These are phyloP conservation scores for Tetraselmis striata DNA, from an alignment of 139 green algal species.

Conservation along the genomic window DNA sequence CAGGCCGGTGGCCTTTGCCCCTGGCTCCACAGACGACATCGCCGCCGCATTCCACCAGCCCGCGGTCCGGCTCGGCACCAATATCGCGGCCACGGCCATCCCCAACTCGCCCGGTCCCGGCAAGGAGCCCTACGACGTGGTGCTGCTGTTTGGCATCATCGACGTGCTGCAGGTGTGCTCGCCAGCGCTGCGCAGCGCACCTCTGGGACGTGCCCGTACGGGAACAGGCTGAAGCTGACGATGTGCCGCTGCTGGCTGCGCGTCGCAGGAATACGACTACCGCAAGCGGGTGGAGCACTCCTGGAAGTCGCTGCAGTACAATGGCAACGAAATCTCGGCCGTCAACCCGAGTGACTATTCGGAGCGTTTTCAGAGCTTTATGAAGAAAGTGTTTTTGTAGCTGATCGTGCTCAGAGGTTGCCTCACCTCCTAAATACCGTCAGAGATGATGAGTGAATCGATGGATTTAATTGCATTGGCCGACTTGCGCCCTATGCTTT, in stretches of 20 bases:
- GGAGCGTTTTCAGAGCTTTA: constrained; percentile 66
- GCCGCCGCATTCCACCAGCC: constrained; percentile 7
- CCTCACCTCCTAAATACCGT: too few relatives aligned
- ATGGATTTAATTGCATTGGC: too few relatives aligned
- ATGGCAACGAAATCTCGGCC: constrained; percentile 69
- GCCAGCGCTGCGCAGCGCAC: too few relatives aligned
- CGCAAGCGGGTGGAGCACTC: constrained; percentile 79
- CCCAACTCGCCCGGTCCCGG: not conserved
- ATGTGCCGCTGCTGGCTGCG: too few relatives aligned
- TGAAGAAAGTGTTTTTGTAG: constrained; percentile 35
- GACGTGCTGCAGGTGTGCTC: constrained; percentile 69
- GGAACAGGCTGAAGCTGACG: too few relatives aligned
- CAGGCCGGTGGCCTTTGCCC: constrained; percentile 19
- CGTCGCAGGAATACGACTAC: constrained; percentile 74
- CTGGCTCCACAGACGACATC: constrained; percentile 16
- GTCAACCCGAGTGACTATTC: constrained; percentile 71
- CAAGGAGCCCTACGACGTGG: constrained; percentile 37
- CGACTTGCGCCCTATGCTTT: too few relatives aligned
- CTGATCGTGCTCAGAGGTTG: too few relatives aligned
- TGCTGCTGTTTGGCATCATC: constrained; percentile 88
- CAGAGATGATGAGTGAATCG: too few relatives aligned
- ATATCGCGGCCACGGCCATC: constrained; percentile 54
- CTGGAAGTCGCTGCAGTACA: constrained; percentile 73
- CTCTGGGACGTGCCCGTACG: too few relatives aligned
- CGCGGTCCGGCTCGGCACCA: constrained; percentile 47